These are phyloP conservation scores for Pascua sp. DNA, from an alignment of 1,284 basidiomycete species.

Conservation along the genomic window DNA sequence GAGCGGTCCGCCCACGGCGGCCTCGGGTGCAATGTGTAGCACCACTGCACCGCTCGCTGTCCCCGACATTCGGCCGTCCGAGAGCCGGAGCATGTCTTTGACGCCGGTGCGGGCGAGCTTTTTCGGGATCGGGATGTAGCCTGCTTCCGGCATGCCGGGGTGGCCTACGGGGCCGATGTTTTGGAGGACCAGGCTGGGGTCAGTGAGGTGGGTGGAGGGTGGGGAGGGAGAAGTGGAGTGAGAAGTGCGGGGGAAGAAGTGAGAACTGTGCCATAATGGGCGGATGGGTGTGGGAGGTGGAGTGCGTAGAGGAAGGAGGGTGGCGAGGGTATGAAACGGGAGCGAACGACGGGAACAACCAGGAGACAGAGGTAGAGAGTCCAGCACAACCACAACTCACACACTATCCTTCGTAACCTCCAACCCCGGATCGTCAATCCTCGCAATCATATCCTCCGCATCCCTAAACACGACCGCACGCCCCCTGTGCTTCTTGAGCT, in stretches of 20 bases:
- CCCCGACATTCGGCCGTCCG: constrained; percentile 46
- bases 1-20: constrained; percentile 44
- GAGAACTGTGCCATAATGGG: no score
- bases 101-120: constrained; percentile 42
- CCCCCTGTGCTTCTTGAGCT: constrained; percentile 30
- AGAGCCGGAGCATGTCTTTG: constrained; percentile 45
- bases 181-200: constrained; percentile 36
- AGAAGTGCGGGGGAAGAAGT: not conserved
- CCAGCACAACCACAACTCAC: constrained; percentile 3
- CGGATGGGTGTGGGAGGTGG: no score
- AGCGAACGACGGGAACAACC: not conserved
- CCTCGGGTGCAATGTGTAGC: constrained; percentile 46
- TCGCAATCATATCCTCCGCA: constrained; percentile 31
- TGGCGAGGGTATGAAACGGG: no score
- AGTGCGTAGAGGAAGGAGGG: no score
- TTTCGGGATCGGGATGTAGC: constrained; percentile 44
- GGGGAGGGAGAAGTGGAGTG: no score
- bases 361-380: not conserved
- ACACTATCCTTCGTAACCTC: constrained; percentile 30
- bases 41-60: constrained; percentile 45
- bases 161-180: constrained; percentile 43
- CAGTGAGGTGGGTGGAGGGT: no score
- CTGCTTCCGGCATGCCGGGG: constrained; percentile 49
- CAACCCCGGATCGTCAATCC: constrained; percentile 40
- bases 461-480: constrained; percentile 37